Base-by-base conservation (phyloP, 257 asterid species). In the Gentiana dahurica region DNA sequence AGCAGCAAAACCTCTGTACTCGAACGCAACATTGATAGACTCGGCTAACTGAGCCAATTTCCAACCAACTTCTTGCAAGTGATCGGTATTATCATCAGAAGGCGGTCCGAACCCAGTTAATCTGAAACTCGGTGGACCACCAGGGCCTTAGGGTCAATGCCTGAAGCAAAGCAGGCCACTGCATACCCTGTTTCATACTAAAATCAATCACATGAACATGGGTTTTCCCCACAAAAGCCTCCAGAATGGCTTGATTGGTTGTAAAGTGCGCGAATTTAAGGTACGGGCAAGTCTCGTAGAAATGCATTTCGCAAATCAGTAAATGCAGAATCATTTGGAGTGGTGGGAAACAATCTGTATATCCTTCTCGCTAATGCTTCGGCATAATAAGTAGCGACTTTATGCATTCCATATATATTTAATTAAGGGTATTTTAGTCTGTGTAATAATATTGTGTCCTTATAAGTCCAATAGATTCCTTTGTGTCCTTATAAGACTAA, bases 321-420 rank as follows among this genome's bases (percentile, higher is more conserved):
- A 47, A 82, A 84, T 12, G 87, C 85, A 3, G 85, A 61, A 34
- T 87, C 95, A 36, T 68, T 76, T 24, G 76, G 80, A 57, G 71
- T 74, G 1, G 78, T 34, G 0, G 85, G 86, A 12, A 68, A 78
- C 36, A 79, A 51, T 15, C 80, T 67, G 57, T 80, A 90, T 12
- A 90, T 77, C 62, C 90, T 73, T 66, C 96, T 61, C 0, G 94
- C 94, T n/a, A 90, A 47, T 0, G 95, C 98, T 43, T 84, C 91
- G 1, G 95, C 94, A 33, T 86, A 90, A 56, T 90, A 87, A 0
- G 91, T 82, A 0, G 98, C 96, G 0, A 90, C 98, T 59, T 90
- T 87, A 3, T 95, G 38, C 96, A 87, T 90, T 1, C 94, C 93
- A 15, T 15, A 15, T 15, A 15, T 15, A 15, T 15, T 15, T 15